Conservation (phyloP, 2,329 filamentous ascomycete genomes). For the Fusarium anguioides region DNA sequence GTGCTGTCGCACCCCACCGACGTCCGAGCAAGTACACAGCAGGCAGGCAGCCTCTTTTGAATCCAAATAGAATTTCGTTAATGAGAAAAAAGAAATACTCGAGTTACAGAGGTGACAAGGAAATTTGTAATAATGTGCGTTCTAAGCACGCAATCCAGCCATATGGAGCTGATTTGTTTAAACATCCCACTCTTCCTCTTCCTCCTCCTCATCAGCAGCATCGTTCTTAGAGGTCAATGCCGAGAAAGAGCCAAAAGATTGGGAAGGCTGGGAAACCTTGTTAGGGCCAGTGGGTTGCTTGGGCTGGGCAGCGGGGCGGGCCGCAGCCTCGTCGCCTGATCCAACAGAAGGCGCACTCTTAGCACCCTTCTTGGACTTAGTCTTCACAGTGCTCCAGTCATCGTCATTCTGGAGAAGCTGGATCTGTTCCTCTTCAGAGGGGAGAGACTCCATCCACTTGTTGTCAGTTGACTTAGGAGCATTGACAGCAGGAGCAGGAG, state of each 20-base stretch:
- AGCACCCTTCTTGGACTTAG: slow-evolving; percentile 57
- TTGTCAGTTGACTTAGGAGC: slow-evolving; percentile 50
- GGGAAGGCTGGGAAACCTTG: slow-evolving; percentile 49
- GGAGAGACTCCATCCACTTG: slow-evolving; percentile 63
- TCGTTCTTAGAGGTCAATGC: slow-evolving; percentile 58
- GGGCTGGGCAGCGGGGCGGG: slow-evolving; percentile 47
- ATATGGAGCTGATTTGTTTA: slow-evolving; percentile 40
- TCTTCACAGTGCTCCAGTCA: slow-evolving; percentile 71
- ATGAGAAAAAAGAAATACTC: slow-evolving; percentile 35
- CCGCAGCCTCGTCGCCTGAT: slow-evolving; percentile 51
- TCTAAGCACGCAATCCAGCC: slow-evolving; percentile 18
- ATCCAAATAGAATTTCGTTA: slow-evolving; percentile 39
- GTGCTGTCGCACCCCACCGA: slow-evolving; percentile 38
- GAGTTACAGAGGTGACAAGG: slow-evolving; percentile 33
- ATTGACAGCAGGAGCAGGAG: slow-evolving; percentile 46
- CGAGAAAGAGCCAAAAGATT: slow-evolving; percentile 61
- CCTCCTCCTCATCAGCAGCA: slow-evolving; percentile 54
- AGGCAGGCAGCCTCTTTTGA: slow-evolving; percentile 29
- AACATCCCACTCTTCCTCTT: slow-evolving; percentile 65
- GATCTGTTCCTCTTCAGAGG: slow-evolving; percentile 72
- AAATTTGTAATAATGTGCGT: slow-evolving; percentile 18
- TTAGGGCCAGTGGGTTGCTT: slow-evolving; percentile 45
- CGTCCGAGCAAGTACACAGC: slow-evolving; percentile 23
- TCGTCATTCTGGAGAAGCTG: slow-evolving; percentile 64
- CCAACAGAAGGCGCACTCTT: slow-evolving; percentile 53